phyloP scores from a whole-genome alignment of 129 eudicot species.

The Flaveria linearis region DNA sequence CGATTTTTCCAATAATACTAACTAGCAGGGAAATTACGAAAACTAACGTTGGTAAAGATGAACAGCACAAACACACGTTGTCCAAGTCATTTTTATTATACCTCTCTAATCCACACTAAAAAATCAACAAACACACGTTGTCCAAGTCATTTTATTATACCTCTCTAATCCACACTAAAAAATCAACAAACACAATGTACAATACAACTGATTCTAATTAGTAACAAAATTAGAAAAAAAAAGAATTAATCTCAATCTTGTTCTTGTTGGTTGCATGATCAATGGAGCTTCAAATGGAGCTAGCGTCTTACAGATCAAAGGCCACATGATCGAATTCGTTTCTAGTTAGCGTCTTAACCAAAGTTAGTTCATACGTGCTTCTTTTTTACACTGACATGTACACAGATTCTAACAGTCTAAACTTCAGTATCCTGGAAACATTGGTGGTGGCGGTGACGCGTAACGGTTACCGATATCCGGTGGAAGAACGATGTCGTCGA shows the following conservation, averaged over 20 bases:
- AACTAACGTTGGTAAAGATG: too few relatives aligned
- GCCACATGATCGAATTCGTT: constrained; percentile 23
- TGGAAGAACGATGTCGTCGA: constrained; percentile 42
- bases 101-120: not conserved
- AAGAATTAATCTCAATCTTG: not conserved
- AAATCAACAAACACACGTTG: not conserved
- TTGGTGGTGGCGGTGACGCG: constrained; percentile 63
- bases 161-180: not conserved
- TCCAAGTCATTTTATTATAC: too few relatives aligned
- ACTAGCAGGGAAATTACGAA: too few relatives aligned
- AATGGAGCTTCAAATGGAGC: not conserved
- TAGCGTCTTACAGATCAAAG: not conserved
- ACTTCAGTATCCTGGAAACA: constrained; percentile 42
- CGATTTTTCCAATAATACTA: too few relatives aligned
- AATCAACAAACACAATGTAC: not conserved
- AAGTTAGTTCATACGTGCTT: constrained; percentile 28
- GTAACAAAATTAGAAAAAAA: not conserved
- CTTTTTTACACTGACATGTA: constrained; percentile 25
- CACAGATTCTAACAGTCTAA: constrained; percentile 8
- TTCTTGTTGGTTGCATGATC: not conserved
- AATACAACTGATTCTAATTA: not conserved
- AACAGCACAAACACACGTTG: too few relatives aligned
- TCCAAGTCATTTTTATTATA: too few relatives aligned
- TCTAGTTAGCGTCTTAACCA: constrained; percentile 31
- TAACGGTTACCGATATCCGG: constrained; percentile 39